Evolutionary conservation across 768 basidiomycete species (phyloP).

Genomic region (Phylloporus sp.): DNA sequence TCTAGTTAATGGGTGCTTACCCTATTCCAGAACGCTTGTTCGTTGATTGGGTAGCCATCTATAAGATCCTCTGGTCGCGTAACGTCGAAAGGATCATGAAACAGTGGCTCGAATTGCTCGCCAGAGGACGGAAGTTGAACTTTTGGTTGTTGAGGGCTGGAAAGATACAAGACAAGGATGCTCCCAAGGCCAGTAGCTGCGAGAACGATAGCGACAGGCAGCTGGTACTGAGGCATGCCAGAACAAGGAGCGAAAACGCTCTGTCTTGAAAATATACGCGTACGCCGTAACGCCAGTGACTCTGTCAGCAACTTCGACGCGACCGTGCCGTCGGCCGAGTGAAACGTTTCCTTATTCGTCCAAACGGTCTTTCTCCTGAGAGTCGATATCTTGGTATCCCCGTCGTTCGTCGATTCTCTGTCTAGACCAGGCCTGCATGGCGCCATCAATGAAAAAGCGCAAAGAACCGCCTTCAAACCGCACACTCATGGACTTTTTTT

Average conservation of each 20-base stretch:
- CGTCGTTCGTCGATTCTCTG: too few species aligned
- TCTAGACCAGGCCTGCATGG: too few species aligned
- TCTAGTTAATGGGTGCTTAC: constrained; percentile 31
- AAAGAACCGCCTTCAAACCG: constrained; percentile 28
- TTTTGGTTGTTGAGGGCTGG: constrained; percentile 43
- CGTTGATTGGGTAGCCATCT: constrained; percentile 65
- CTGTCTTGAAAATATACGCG: not conserved
- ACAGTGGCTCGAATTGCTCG: constrained; percentile 22
- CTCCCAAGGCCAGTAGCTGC: constrained; percentile 43
- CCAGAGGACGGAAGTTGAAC: constrained; percentile 44
- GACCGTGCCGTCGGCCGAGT: too few species aligned
- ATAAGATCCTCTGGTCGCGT: constrained; percentile 63
- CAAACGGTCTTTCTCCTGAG: too few species aligned
- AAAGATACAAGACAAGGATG: constrained; percentile 40
- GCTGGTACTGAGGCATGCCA: constrained; percentile 58
- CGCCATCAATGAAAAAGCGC: constrained; percentile 35
- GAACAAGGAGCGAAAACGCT: not conserved
- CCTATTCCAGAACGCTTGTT: constrained; percentile 55
- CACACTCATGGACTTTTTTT: constrained; percentile 49
- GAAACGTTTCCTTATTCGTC: too few species aligned
- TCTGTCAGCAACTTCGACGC: not conserved
- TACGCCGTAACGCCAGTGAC: not conserved
- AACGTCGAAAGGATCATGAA: constrained; percentile 78
- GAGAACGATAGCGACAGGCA: constrained; percentile 50
- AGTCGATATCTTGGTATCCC: too few species aligned